Conservation (phyloP, 352 stramenopile species). For the Pythium myriotylum region DNA sequence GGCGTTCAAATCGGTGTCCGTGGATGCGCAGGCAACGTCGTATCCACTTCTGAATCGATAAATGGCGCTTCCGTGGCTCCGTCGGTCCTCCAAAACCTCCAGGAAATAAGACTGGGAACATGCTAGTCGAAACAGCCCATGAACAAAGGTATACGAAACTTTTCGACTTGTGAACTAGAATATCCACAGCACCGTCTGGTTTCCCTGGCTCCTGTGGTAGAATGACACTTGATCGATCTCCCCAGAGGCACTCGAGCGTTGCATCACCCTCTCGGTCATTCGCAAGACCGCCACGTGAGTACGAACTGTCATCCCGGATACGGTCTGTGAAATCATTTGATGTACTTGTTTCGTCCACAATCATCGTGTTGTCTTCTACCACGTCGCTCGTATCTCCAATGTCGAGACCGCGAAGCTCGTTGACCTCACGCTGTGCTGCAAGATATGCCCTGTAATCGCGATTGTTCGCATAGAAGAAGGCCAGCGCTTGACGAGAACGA, state of each 20-base stretch:
- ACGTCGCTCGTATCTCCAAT: no score
- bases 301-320: no score
- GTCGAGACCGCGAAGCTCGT: no score
- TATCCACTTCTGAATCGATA: constrained; percentile 26
- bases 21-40: constrained; percentile 17
- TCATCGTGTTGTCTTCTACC: no score
- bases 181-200: constrained; percentile 4
- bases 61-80: constrained; percentile 6
- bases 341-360: no score
- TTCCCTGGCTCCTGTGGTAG: background rate
- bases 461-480: background rate
- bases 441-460: constrained; percentile 2
- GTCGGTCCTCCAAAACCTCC: constrained; percentile 27
- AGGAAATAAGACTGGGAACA: constrained; percentile 32
- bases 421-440: background rate
- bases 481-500: no score
- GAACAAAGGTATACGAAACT: constrained; percentile 2
- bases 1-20: constrained; percentile 24
- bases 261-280: no score
- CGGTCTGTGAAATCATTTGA: no score
- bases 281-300: no score
- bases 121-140: constrained; percentile 18
- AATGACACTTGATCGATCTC: background rate
- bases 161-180: constrained; percentile 17
- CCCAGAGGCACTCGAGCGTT: no score